phyloP scores from a whole-genome alignment of 23 red algal species.

The Porphyridium purpureum region DNA sequence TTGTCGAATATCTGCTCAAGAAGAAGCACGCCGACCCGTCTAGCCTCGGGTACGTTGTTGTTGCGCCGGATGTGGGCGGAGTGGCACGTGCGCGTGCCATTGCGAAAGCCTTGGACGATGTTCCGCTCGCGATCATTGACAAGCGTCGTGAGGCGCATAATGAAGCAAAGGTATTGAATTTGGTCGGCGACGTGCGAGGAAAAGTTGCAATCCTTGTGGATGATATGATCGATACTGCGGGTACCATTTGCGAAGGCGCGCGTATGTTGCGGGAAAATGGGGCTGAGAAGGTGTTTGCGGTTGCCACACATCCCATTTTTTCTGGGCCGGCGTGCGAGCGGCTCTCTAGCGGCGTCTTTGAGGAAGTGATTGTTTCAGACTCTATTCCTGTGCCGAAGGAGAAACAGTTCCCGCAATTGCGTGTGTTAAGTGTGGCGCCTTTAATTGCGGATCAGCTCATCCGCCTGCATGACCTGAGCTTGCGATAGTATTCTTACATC shows the following conservation, averaged over 20 bases:
- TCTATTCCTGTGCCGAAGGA: constrained; percentile 55
- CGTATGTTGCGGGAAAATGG: constrained; percentile 60
- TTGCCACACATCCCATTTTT: constrained; percentile 82
- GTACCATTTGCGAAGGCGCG: constrained; percentile 66
- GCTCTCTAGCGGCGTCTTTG: constrained; percentile 76
- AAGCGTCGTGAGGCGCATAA: constrained; percentile 82
- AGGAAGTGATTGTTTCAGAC: constrained; percentile 93
- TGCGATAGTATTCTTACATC: constrained; percentile 19
- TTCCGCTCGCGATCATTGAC: constrained; percentile 92
- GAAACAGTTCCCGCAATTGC: constrained; percentile 74
- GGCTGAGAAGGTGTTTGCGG: constrained; percentile 68
- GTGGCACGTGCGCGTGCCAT: constrained; percentile 90
- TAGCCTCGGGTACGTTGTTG: constrained; percentile 72
- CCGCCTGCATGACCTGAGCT: constrained; percentile 79
- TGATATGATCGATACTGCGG: constrained; percentile 97
- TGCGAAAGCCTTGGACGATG: constrained; percentile 73
- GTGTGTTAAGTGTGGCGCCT: constrained; percentile 53
- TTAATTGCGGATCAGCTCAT: constrained; percentile 76
- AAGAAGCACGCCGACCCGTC: constrained; percentile 53
- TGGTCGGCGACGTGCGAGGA: constrained; percentile 85
- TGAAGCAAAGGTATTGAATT: constrained; percentile 72
- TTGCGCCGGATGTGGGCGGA: constrained; percentile 90
- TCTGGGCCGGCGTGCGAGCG: constrained; percentile 80
- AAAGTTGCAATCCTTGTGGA: constrained; percentile 87
- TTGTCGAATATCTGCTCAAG: constrained; percentile 47